A percentile compares a stretch with the other conserved stretches of the same genome.
Conservation (phyloP, 495 filamentous ascomycete species). For the Extremus antarcticus region DNA sequence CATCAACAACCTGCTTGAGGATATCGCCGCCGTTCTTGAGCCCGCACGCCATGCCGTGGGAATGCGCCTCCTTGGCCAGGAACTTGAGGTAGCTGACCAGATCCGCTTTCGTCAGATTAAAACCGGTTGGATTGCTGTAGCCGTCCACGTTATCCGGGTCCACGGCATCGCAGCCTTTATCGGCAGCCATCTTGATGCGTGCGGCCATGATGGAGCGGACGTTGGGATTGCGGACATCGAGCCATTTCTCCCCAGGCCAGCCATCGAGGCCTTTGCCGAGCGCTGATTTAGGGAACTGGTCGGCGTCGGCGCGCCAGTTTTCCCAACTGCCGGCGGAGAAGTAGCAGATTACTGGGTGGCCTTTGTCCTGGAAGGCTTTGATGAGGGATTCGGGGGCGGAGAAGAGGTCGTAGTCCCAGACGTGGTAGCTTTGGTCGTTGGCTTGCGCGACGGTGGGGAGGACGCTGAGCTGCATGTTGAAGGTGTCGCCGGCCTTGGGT, state of each 20-base stretch:
- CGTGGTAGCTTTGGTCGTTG: conserved; percentile 7
- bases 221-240: conserved; percentile 44
- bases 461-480: neutral
- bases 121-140: conserved; percentile 48
- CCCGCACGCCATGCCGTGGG: conserved; percentile 42
- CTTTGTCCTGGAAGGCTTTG: conserved; percentile 34
- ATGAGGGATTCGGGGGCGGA: conserved; percentile 38
- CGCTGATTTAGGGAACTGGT: conserved; percentile 40
- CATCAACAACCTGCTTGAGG: conserved; percentile 42
- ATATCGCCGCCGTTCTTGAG: conserved; percentile 57
- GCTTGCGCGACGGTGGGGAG: neutral
- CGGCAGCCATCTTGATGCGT: conserved; percentile 44
- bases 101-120: conserved; percentile 43
- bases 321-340: conserved; percentile 60
- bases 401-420: conserved; percentile 57
- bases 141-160: conserved; percentile 66
- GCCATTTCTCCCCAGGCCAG: conserved; percentile 59
- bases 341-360: conserved; percentile 59
- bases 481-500: neutral
- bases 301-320: conserved; percentile 45
- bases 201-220: conserved; percentile 51
- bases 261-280: conserved; percentile 44
- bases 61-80: conserved; percentile 43
- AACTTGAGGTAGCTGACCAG: conserved; percentile 49
- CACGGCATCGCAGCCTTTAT: conserved; percentile 58